phyloP scores from a whole-genome alignment of 106 monocot genomes.

The Dendrobium nobile region DNA sequence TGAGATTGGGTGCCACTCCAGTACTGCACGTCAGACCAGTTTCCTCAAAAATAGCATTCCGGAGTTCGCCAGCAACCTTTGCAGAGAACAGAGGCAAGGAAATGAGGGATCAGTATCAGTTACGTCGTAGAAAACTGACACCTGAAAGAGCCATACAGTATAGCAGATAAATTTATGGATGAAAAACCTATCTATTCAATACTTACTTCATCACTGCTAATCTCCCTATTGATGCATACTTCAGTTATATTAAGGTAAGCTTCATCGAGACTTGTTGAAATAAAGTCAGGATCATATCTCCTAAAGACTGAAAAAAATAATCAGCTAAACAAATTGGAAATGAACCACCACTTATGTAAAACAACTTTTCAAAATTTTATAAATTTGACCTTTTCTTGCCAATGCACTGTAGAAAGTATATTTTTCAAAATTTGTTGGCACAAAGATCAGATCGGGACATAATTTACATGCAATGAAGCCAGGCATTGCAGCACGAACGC shows the following conservation, averaged over 20 bases:
- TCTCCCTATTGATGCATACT: conserved; percentile 46
- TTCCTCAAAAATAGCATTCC: conserved; percentile 70
- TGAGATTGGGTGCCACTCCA: conserved; percentile 90
- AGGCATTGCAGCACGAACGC: conserved; percentile 98
- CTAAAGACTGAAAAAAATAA: conserved; percentile 48
- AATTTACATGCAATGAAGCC: conserved; percentile 94
- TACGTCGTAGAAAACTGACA: not conserved
- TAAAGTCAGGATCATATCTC: conserved; percentile 77
- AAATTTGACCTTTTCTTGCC: conserved; percentile 74
- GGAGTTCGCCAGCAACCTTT: conserved; percentile 79
- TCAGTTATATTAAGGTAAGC: conserved; percentile 87
- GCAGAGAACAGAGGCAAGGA: conserved; percentile 9
- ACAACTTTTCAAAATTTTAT: not conserved
- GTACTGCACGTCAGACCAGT: conserved; percentile 95
- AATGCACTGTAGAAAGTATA: conserved; percentile 83
- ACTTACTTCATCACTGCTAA: conserved; percentile 70
- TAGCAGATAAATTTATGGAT: not conserved
- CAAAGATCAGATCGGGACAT: conserved; percentile 82
- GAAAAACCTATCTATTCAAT: not conserved
- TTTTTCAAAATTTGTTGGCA: conserved; percentile 78
- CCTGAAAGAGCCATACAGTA: not conserved
- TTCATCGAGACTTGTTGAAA: conserved; percentile 91
- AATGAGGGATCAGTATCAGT: not conserved
- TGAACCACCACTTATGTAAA: conserved; percentile 4
- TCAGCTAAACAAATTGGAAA: conserved; percentile 1